Base-by-base conservation (phyloP, 1,139 yeast species). In the Trichomonascaceae sp. region DNA sequence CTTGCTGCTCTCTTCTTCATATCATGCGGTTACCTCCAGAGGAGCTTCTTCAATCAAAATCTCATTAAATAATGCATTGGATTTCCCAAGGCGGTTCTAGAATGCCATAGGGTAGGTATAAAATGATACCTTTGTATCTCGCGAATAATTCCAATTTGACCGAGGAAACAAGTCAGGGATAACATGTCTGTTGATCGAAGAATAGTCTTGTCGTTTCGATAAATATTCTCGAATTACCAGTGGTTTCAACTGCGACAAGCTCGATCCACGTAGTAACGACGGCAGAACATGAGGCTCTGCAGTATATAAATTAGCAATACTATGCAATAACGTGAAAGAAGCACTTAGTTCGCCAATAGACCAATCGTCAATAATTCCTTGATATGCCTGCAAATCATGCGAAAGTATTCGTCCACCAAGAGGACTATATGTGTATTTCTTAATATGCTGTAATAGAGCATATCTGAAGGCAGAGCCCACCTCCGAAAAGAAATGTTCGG, bases 361-460 rank as follows among this genome's bases (percentile, higher is more conserved):
- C 93, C 96, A 88, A 48, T 74, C 76, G 57, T 85, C 95, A 52
- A 91, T 80, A 0, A 81, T 77, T 17, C 84, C 79, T 66, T 88
- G 95, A 66, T 85, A 89, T 41, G 87, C 80, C 47, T 87, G 85
- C 6, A 87, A 83, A 70, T 91, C 98, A 45, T 86, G 85, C 0
- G 96, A 86, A n/a, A 88, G 78, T 17, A 86, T 81, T 55, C 85
- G 78, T 27, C 96, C 96, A 52, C 98, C 98, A 10, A 84, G 80
- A 2, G 90, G 83, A 62, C 82, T 87, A 56, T 90, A 88, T 41
- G 82, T 81, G 66, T 82, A 87, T 64, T 84, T 86, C 60, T 85
- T 84, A 65, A 85, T 84, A 67, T 91, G 97, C 32, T 79, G 82
- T 60, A 89, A 74, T 52, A 91, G 71, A 52, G 81, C 75, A 47